Evolutionary conservation across 78 protist genomes (phyloP).

Genomic region (Dictyostelium citrinum): DNA sequence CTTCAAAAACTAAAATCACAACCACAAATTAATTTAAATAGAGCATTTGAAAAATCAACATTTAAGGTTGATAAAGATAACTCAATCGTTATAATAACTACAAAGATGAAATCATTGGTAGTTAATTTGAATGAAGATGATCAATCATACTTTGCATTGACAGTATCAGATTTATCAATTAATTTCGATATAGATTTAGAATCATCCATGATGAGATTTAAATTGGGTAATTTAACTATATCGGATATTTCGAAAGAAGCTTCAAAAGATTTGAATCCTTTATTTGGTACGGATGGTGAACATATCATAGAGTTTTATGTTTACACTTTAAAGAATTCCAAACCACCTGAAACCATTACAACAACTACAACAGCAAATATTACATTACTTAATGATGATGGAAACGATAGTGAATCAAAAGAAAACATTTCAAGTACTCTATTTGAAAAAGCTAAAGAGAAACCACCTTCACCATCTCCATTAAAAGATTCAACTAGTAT

Average conservation of each 20-base stretch:
- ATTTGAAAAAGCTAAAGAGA: background rate
- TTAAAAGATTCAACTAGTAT: background rate
- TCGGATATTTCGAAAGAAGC: slow-evolving; percentile 45
- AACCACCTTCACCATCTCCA: background rate
- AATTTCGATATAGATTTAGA: slow-evolving; percentile 57
- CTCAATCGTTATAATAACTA: slow-evolving; percentile 43
- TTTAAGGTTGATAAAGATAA: slow-evolving; percentile 43
- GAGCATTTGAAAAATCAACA: background rate
- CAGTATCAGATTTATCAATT: background rate
- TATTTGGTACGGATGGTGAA: slow-evolving; percentile 78
- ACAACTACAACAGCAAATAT: background rate
- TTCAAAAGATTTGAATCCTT: slow-evolving; percentile 45
- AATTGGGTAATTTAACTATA: slow-evolving; percentile 48
- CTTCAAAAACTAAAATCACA: background rate
- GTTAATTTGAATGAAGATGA: slow-evolving; percentile 53
- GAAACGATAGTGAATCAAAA: background rate
- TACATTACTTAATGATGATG: too few species aligned
- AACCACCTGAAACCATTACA: background rate
- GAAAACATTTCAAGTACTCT: background rate
- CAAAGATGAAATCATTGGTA: slow-evolving; percentile 46
- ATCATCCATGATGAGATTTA: slow-evolving; percentile 48
- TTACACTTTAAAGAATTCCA: background rate
- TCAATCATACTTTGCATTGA: slow-evolving; percentile 48
- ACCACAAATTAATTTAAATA: background rate
- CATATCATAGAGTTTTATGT: slow-evolving; percentile 59